Conservation (phyloP, 208 protist species). For the Trichomonas tenax region DNA sequence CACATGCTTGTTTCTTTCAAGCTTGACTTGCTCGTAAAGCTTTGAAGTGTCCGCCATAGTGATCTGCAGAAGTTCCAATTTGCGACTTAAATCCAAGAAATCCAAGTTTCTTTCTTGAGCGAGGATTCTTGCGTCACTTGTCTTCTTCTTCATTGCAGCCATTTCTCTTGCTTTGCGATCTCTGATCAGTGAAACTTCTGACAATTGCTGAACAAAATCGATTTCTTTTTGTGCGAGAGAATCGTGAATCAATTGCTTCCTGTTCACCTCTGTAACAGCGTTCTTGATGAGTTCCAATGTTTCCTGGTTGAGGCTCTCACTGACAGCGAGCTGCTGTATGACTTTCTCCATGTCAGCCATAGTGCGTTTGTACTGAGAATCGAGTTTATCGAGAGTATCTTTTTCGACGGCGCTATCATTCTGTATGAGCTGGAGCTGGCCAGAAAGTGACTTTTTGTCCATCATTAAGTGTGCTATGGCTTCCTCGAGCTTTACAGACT, state of each 20-base stretch:
- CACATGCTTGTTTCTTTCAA: neutral
- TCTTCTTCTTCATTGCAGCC: conserved; percentile 2
- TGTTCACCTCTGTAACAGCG: neutral
- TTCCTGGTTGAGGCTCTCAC: neutral
- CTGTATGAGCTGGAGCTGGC: neutral
- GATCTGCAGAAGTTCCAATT: neutral
- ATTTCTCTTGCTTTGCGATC: neutral
- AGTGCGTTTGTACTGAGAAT: neutral
- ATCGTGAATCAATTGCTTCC: conserved; percentile 9
- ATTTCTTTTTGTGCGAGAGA: neutral
- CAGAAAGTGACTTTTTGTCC: neutral
- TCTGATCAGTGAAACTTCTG: neutral
- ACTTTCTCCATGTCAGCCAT: neutral
- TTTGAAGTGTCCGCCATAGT: neutral
- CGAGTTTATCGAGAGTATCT: neutral
- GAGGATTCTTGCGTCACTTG: neutral
- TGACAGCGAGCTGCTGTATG: neutral
- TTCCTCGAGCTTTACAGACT: neutral
- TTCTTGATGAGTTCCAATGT: neutral
- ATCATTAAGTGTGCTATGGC: neutral
- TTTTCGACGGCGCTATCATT: neutral
- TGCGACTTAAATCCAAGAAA: neutral
- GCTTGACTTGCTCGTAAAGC: neutral
- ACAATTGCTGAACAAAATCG: neutral
- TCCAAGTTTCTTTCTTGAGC: neutral